Evolutionary conservation across 345 rosid species (phyloP), one percentile per base, ranked within the genome.

Genomic region (Corymbia maculata): DNA sequence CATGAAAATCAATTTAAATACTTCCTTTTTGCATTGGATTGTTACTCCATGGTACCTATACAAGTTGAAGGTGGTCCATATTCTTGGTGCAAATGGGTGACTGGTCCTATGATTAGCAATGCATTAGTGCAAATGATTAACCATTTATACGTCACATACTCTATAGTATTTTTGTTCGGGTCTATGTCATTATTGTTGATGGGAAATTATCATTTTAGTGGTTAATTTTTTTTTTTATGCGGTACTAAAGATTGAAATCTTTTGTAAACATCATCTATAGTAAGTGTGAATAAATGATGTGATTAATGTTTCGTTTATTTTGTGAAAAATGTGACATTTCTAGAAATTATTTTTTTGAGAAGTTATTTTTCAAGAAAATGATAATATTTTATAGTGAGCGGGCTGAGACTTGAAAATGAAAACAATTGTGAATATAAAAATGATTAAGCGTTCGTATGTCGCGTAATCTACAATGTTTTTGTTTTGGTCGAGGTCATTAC

Each of bases 281-380:
- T 55, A 22, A 55, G 61, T 55, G 0, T 55, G 61, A 55, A 0
- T 55, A 55, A 55, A 55, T 8, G 12, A 55, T 0, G 6, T 21
- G 61, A 55, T 55, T 55, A 22, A 55, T 55, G 28, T 2, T 55
- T 55, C 2, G 0, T 55, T 22, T 4, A 28, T 55, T 55, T 55
- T 2, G 8, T 55, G 61, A 55, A 9, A 55, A 55, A 55, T 55
- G 1, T 55, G 1, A 21, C 10, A 53, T 53, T 53, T 53, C 1
- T 53, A 15, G 19, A 52, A 52, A 52, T 2, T 36, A 36, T 36
- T 36, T 36, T 36, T 36, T 53, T 0, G 1, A 53, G 5, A 55
- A 55, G 61, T 55, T 28, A 55, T 21, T 55, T 12, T 55, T 55
- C 0, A 21, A 21, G 28, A 55, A 22, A 55, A 22, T 55, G 61